Evolutionary conservation across 169 alveolate genomes (phyloP).

Genomic region (Eimeria zaria): DNA sequence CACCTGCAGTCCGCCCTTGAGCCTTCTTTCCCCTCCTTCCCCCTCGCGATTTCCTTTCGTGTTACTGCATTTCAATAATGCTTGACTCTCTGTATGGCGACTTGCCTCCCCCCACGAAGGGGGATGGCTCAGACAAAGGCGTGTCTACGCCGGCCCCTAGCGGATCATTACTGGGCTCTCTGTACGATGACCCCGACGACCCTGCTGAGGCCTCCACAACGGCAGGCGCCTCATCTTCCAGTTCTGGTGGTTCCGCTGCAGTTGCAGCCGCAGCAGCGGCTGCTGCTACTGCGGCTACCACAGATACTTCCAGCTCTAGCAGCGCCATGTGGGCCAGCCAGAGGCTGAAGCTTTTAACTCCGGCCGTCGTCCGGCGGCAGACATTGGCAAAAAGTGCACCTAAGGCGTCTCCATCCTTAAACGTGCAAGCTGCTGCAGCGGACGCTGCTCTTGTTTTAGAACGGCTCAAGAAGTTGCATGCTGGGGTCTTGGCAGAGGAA

Average conservation of each 20-base stretch:
- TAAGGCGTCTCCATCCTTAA: slow-evolving; percentile 45
- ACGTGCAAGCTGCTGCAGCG: slow-evolving; percentile 74
- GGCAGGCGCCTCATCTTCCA: slow-evolving; percentile 46
- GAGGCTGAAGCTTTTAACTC: slow-evolving; percentile 82
- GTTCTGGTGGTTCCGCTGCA: slow-evolving; percentile 27
- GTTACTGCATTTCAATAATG: slow-evolving; percentile 26
- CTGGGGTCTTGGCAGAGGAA: slow-evolving; percentile 60
- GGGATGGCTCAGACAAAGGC: slow-evolving; percentile 69
- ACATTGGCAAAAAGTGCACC: slow-evolving; percentile 71
- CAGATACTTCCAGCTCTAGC: slow-evolving; percentile 11
- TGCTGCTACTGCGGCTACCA: slow-evolving; percentile 45
- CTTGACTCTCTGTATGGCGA: slow-evolving; percentile 91
- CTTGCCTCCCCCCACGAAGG: slow-evolving; percentile 89
- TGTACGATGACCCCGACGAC: slow-evolving; percentile 84
- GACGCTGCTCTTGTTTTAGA: slow-evolving; percentile 68
- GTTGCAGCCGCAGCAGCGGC: slow-evolving; percentile 60
- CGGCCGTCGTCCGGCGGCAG: slow-evolving; percentile 84
- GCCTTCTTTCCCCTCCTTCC: neutral
- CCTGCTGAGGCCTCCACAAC: slow-evolving; percentile 34
- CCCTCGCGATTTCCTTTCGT: neutral
- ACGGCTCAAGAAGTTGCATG: slow-evolving; percentile 60
- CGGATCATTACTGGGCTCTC: slow-evolving; percentile 81
- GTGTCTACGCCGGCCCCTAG: slow-evolving; percentile 51
- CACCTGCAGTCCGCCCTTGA: neutral
- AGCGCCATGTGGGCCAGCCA: slow-evolving; percentile 81